Evolutionary conservation across 1,284 basidiomycete genomes (phyloP), one percentile per base, ranked within the genome.

Genomic region (Rhodotorula sp.): DNA sequence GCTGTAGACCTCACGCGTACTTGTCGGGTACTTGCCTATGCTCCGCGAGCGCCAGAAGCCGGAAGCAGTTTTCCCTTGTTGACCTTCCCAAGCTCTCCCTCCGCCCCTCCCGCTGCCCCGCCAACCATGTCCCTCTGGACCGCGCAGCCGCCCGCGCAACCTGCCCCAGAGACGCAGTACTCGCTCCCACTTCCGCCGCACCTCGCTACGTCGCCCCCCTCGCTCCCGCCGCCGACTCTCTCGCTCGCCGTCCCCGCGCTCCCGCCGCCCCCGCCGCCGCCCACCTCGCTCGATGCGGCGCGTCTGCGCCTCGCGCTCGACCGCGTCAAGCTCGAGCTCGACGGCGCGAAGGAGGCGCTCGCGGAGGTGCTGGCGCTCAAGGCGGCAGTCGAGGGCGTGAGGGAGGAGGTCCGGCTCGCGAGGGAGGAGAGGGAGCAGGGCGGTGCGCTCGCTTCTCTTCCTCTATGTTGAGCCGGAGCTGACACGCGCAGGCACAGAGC

Each of bases 321-420:
- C 15, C 54, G 51, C 22, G 54, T 64, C 66, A 61, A 61, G 29
- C 66, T 59, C 37, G 70, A 71, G 48, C 36, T 67, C 32, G 61
- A 55, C 4, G 57, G 44, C 13, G 51, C 56, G 36, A 36, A 62
- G 37, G 32, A 25, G 41, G 56, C 54, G 39, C 37, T 71, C 36
- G 62, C 48, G 12, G 70, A 64, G 25, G 39, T 67, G 12, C 41
- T 41, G 44, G 50, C 39, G 44, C 39, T 67, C 17, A 34, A 46
- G 10, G 66, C 61, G 25, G 70, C 63, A 46, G 51, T 64, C 27
- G 62, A 64, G 29, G 50, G 36, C 5, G 4, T 64, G 7, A 36
- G 59, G 61, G n/a, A 51, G 22, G 61, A 67, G 44, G 29, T 67
- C 5, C 29, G 32, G n/a, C 7, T 61, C 25, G 25, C 51, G 36